Evolutionary conservation across 208 protist species (phyloP).

Genomic region (Acanthamoeba royreba): DNA sequence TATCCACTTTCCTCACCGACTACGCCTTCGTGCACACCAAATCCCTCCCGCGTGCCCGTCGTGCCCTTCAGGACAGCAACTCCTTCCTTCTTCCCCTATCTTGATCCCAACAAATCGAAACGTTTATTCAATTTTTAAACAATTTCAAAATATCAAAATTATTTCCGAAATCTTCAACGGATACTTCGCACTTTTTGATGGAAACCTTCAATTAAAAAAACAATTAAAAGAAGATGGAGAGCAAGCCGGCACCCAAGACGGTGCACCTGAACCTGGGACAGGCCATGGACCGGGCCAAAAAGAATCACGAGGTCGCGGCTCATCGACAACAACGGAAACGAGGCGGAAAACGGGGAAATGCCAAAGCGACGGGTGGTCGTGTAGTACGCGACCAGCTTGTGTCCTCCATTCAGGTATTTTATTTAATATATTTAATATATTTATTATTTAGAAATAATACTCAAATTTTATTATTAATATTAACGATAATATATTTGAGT

Average conservation of each 20-base stretch:
- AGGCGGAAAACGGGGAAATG: background rate
- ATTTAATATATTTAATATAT: background rate
- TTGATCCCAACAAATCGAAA: too few relatives aligned
- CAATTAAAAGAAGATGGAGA: background rate
- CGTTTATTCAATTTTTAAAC: too few relatives aligned
- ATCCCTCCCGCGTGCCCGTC: background rate
- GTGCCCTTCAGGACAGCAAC: background rate
- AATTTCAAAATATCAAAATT: too few relatives aligned
- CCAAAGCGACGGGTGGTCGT: background rate
- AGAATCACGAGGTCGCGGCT: too few relatives aligned
- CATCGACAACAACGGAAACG: background rate
- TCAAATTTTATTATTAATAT: background rate
- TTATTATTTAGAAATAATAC: background rate
- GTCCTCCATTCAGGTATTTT: background rate
- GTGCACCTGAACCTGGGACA: background rate
- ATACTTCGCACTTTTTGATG: too few relatives aligned
- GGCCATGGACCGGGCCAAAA: background rate
- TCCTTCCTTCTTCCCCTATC: background rate
- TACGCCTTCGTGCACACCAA: background rate
- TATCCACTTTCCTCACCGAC: slow-evolving; percentile 32
- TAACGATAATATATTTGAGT: background rate
- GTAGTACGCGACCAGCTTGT: background rate
- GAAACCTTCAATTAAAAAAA: too few relatives aligned
- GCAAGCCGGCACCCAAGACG: background rate
- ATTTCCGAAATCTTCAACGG: too few relatives aligned